phyloP scores from a whole-genome alignment of 2,329 filamentous ascomycete genomes.

The Alternaria rosae region DNA sequence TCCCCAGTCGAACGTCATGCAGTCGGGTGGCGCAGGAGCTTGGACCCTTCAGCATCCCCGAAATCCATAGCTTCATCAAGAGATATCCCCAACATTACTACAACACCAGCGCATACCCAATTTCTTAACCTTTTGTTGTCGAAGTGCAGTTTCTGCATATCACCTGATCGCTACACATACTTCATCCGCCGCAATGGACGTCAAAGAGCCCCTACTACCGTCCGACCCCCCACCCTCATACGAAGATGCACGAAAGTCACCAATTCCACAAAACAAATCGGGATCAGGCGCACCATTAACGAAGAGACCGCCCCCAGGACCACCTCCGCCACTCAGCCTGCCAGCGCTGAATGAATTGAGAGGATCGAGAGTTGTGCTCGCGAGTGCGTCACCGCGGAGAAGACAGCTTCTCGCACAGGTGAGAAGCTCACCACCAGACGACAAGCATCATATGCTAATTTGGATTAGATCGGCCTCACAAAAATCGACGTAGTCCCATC shows the following conservation, averaged over 20 bases:
- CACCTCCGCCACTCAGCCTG: conserved; percentile 74
- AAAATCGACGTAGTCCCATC: conserved; percentile 87
- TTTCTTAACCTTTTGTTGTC: neutral
- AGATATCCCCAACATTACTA: neutral
- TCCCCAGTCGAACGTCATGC: neutral
- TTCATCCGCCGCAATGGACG: neutral
- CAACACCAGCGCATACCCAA: neutral
- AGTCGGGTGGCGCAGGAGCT: conserved; percentile 1
- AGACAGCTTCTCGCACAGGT: conserved; percentile 80
- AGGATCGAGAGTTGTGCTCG: conserved; percentile 83
- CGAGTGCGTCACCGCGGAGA: conserved; percentile 85
- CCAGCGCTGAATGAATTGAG: conserved; percentile 80
- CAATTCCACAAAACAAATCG: conserved; percentile 25
- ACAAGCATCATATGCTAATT: neutral
- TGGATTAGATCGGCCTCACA: conserved; percentile 74
- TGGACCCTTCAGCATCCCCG: neutral
- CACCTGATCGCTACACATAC: neutral
- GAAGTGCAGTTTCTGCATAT: neutral
- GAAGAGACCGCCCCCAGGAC: conserved; percentile 35
- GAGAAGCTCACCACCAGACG: conserved; percentile 18
- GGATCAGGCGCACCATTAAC: conserved; percentile 22
- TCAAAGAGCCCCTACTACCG: conserved; percentile 33
- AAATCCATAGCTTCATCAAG: neutral
- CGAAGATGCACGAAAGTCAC: conserved; percentile 43
- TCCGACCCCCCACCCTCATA: conserved; percentile 55